Evolutionary conservation across 23 red algal species (phyloP).

Genomic region (Gracilaria vermiculophylla): DNA sequence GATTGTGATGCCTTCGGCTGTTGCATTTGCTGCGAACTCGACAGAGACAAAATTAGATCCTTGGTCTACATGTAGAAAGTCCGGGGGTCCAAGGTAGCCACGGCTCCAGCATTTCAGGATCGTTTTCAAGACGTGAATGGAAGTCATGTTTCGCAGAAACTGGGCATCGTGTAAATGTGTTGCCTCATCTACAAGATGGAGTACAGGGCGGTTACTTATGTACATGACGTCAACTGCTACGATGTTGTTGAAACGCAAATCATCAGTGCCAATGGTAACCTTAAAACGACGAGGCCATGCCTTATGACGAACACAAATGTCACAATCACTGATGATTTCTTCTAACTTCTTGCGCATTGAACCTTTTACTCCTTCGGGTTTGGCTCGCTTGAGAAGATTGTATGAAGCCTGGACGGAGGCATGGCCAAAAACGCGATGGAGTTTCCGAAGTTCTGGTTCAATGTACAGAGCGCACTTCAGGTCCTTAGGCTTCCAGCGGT

Average conservation of each 20-base stretch:
- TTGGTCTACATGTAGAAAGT: conserved; percentile 32
- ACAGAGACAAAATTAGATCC: conserved; percentile 7
- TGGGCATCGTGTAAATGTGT: background rate
- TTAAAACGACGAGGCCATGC: conserved; percentile 5
- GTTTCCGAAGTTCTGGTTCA: conserved; percentile 30
- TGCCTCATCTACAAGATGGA: conserved; percentile 18
- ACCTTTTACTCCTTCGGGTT: background rate
- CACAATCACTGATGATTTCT: background rate
- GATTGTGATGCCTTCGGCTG: conserved; percentile 7
- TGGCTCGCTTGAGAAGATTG: conserved; percentile 5
- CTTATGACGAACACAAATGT: background rate
- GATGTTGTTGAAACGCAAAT: background rate
- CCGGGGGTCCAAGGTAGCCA: conserved; percentile 8
- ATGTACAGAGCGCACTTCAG: background rate
- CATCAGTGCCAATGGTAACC: conserved; percentile 16
- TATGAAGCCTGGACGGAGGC: background rate
- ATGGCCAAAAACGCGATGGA: conserved; percentile 39
- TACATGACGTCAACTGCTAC: conserved; percentile 2
- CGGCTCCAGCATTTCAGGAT: background rate
- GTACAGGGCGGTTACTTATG: background rate
- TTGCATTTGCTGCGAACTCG: background rate
- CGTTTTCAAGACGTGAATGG: background rate
- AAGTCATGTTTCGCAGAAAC: background rate
- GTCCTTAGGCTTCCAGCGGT: background rate
- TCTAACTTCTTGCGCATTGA: background rate